A percentile compares a stretch with the other conserved stretches of the same genome.
These are phyloP conservation scores for Arthromyces matolae DNA, from an alignment of 768 basidiomycete species.

Conservation along the genomic window DNA sequence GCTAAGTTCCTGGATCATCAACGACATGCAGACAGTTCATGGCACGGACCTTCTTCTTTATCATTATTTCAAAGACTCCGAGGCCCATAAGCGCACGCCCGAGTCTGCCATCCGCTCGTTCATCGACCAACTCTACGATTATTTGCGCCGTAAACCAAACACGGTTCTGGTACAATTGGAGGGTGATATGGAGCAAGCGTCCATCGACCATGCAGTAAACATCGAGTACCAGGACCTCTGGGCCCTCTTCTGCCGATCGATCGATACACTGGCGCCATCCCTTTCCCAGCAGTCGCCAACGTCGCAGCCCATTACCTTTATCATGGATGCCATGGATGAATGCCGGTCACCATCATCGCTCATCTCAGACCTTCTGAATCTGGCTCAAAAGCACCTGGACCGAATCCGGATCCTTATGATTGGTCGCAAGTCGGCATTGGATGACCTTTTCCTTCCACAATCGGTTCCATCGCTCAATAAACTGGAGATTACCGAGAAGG, in stretches of 20 bases:
- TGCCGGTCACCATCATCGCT: background rate
- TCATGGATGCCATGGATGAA: conserved; percentile 9
- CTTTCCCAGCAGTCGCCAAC: background rate
- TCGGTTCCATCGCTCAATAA: background rate
- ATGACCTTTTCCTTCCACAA: background rate
- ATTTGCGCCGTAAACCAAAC: background rate
- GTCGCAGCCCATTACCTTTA: background rate
- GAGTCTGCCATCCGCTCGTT: conserved; percentile 1
- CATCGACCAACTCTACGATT: conserved; percentile 3
- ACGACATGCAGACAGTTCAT: background rate
- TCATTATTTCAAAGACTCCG: conserved; percentile 9
- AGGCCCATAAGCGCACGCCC: background rate
- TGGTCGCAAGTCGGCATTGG: conserved; percentile 1
- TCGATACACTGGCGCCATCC: background rate
- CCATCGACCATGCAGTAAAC: background rate
- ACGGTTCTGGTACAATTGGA: background rate
- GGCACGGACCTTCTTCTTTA: conserved; percentile 1
- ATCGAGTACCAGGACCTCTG: background rate
- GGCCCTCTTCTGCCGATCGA: background rate
- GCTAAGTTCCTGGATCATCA: conserved; percentile 11
- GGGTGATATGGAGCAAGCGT: background rate
- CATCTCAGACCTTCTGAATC: background rate
- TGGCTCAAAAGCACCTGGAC: background rate
- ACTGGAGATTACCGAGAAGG: conserved; percentile 4
- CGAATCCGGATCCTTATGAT: conserved; percentile 1